Evolutionary conservation across 2,329 filamentous ascomycete genomes (phyloP), one percentile per base, ranked within the genome.

Genomic region (Aureobasidium musti): DNA sequence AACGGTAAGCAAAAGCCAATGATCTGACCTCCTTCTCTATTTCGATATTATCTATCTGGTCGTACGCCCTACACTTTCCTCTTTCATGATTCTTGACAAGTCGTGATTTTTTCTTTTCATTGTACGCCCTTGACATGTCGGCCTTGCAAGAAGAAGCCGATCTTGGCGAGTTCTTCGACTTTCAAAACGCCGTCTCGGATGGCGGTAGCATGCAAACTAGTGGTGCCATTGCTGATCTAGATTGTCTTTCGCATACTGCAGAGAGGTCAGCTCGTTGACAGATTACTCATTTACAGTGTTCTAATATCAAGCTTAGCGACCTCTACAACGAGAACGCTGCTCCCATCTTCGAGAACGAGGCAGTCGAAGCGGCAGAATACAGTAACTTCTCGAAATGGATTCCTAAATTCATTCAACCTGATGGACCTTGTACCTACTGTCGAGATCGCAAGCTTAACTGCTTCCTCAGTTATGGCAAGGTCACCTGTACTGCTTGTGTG

Each of bases 361-460:
- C 39, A 52, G 8, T 21, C 13, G 23, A 35, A 5, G 64, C 64
- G 66, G 72, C 72, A n/a, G 73, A 75, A 59, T 76, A 80, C 70
- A 76, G 74, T 30, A 77, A 81, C 68, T 82, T 82, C 67, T 78
- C 77, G 6, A 77, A 75, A 68, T 82, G 78, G 77, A 78, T 83
- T 21, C 80, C 81, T 37, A 73, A 77, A 67, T 82, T 82, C 68
- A 74, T 79, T 41, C 79, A 81, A 63, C 79, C 80, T 7, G 74
- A 76, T 39, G 74, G 79, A 57, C 74, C 80, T 35, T 83, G 81
- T 72, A 79, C 82, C 41, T 82, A 83, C 68, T 83, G 81, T 70
- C 74, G 77, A 28, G 79, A 78, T 1, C 79, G 73, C 70, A 75
- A 77, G n/a, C 76, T 83, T 41, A 76, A 81, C 65, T 83, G 81